Conservation (phyloP, 352 stramenopile species). For the Phytophthora nicotianae region DNA sequence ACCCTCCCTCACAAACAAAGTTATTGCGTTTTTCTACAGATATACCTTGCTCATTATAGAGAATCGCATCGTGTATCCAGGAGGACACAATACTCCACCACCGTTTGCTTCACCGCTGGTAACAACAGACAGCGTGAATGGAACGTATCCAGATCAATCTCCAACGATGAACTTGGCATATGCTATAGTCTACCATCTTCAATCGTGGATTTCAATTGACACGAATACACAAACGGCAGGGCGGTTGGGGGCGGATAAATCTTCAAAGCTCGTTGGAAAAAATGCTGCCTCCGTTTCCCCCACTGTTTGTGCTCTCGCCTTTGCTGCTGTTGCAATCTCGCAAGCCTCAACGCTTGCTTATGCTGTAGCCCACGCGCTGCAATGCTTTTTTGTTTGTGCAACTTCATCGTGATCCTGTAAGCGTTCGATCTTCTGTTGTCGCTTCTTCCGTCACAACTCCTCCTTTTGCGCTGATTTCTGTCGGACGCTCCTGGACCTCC, state of each 20-base stretch:
- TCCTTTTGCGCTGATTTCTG: background rate
- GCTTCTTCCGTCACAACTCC: background rate
- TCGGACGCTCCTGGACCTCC: background rate
- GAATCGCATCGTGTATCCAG: constrained; percentile 28
- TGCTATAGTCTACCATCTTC: constrained; percentile 3
- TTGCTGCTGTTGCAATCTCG: background rate
- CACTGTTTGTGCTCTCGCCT: background rate
- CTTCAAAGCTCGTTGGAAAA: constrained; percentile 3
- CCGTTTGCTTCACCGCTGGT: constrained; percentile 44
- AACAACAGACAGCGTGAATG: constrained; percentile 53
- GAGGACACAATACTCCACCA: constrained; percentile 49
- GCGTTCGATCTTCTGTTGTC: background rate
- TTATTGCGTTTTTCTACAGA: constrained; percentile 49
- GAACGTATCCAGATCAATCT: constrained; percentile 43
- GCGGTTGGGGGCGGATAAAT: background rate
- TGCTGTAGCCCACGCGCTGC: background rate
- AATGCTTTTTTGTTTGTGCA: background rate
- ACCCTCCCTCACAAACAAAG: constrained; percentile 54
- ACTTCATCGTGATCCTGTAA: background rate
- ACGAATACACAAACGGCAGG: constrained; percentile 6
- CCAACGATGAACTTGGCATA: constrained; percentile 22
- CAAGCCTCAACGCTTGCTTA: background rate
- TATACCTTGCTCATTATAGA: constrained; percentile 48
- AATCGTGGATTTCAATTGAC: constrained; percentile 1
- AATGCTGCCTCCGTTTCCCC: background rate